Evolutionary conservation across 192 early-diverging fungal genomes (phyloP).

Genomic region (Spinellus fusiger): DNA sequence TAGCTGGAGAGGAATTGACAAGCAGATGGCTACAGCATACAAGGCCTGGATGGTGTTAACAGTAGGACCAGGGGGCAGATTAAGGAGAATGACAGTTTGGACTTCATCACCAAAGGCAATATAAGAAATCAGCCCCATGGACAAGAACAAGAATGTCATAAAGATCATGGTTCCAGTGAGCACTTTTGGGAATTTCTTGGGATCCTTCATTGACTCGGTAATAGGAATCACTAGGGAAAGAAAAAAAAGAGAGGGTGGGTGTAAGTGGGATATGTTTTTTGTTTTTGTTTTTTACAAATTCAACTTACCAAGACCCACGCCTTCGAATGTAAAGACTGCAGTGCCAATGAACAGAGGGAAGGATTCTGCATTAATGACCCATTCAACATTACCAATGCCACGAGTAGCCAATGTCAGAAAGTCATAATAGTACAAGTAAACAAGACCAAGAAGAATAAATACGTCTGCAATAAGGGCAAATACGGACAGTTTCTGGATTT

Average conservation of each 20-base stretch:
- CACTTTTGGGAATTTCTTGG: slow-evolving; percentile 83
- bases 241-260: neutral
- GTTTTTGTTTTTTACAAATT: neutral
- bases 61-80: slow-evolving; percentile 66
- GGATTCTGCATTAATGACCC: slow-evolving; percentile 68
- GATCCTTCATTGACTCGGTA: slow-evolving; percentile 84
- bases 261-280: neutral
- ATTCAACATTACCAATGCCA: slow-evolving; percentile 66
- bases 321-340: slow-evolving; percentile 87
- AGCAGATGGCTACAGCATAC: slow-evolving; percentile 89
- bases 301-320: slow-evolving; percentile 61
- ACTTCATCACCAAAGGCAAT: slow-evolving; percentile 80
- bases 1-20: slow-evolving; percentile 87
- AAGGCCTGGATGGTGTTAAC: slow-evolving; percentile 73
- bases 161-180: slow-evolving; percentile 70
- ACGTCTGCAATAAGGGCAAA: slow-evolving; percentile 86
- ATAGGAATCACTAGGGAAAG: slow-evolving; percentile 62
- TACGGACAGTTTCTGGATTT: slow-evolving; percentile 83
- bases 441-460: slow-evolving; percentile 86
- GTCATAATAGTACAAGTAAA: slow-evolving; percentile 81
- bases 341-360: slow-evolving; percentile 93
- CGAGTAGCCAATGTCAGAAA: slow-evolving; percentile 55
- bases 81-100: slow-evolving; percentile 83
- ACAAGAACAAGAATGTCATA: slow-evolving; percentile 76
- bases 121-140: slow-evolving; percentile 78